Base-by-base conservation (phyloP, 139 green algal genomes). In the Chlorella sp. region DNA sequence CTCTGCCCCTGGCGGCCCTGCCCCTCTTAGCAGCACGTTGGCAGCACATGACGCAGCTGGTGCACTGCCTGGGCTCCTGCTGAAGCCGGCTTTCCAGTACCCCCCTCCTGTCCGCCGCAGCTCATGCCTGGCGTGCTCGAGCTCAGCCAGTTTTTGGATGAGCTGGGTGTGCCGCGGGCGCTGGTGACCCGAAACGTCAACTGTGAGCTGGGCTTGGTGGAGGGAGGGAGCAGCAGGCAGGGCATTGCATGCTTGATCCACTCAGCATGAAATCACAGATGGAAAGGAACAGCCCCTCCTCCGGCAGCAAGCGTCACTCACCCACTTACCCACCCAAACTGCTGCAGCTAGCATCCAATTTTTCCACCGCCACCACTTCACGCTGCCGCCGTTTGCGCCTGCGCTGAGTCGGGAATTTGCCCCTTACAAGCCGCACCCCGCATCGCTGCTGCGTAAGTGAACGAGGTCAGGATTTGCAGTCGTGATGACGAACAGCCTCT, bases 71-170 rank as follows among this genome's bases (percentile, higher is more conserved):
- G n/a, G n/a, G n/a, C n/a, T n/a, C n/a, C n/a, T n/a, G n/a, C n/a
- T n/a, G n/a, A n/a, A n/a, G n/a, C n/a, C n/a, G n/a, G n/a, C n/a
- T n/a, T n/a, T n/a, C n/a, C 6, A 51, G 44, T 51, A 9, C 44
- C 44, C 6, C 44, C 44, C 6, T 51, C 44, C 44, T 51, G 44
- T 15, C 51, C 21, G 51, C 51, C 51, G 51, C 51, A 93, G 74
- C 51, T 95, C 15, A 97, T 97, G 94, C 94, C 94, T 20, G 94
- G 93, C 0, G 85, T 91, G 13, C 34, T 89, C 32, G 92, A 96
- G 85, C 88, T 97, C 34, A 94, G 88, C 32, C 63, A 56, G 12
- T 84, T 91, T 25, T 78, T 97, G 21, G 94, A 97, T 65, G 38
- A 25, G 1, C 26, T 70, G 30, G 72, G 85, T 4, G 51, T 97